A percentile compares a stretch with the other conserved stretches of the same genome.
Evolutionary conservation across 768 basidiomycete genomes (phyloP).

Genomic region (Phlegmacium glaucopus): DNA sequence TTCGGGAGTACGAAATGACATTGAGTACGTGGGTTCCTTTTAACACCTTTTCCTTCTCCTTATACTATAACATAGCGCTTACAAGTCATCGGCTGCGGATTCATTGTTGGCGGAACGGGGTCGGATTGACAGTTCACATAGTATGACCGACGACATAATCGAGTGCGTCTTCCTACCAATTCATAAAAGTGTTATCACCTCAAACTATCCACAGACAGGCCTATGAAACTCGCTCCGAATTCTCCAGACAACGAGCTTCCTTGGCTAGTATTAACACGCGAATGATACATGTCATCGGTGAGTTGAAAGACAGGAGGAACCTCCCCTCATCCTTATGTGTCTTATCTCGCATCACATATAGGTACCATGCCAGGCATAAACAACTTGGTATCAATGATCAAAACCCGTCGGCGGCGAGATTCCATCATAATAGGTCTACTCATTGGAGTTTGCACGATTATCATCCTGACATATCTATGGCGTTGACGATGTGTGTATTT

Average conservation of each 20-base stretch:
- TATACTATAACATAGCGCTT: conserved; percentile 52
- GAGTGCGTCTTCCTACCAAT: conserved; percentile 48
- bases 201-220: conserved; percentile 67
- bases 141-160: conserved; percentile 91
- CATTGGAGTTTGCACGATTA: conserved; percentile 80
- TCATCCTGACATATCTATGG: conserved; percentile 48
- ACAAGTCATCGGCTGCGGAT: conserved; percentile 87
- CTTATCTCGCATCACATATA: conserved; percentile 25
- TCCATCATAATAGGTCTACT: conserved; percentile 84
- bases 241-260: conserved; percentile 74
- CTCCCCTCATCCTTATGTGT: neutral
- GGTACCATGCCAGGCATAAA: conserved; percentile 94
- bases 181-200: conserved; percentile 2
- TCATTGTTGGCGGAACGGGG: conserved; percentile 84
- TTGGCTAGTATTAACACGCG: conserved; percentile 79
- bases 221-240: conserved; percentile 94
- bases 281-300: conserved; percentile 82
- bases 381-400: conserved; percentile 88
- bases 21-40: conserved; percentile 59
- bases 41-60: neutral
- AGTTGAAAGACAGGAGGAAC: conserved; percentile 20
- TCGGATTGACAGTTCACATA: conserved; percentile 88
- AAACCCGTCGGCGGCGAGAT: conserved; percentile 84
- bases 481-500: conserved; percentile 19
- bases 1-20: conserved; percentile 90